Conservation (phyloP, 1,284 basidiomycete species). For the Gymnopus androsaceus region DNA sequence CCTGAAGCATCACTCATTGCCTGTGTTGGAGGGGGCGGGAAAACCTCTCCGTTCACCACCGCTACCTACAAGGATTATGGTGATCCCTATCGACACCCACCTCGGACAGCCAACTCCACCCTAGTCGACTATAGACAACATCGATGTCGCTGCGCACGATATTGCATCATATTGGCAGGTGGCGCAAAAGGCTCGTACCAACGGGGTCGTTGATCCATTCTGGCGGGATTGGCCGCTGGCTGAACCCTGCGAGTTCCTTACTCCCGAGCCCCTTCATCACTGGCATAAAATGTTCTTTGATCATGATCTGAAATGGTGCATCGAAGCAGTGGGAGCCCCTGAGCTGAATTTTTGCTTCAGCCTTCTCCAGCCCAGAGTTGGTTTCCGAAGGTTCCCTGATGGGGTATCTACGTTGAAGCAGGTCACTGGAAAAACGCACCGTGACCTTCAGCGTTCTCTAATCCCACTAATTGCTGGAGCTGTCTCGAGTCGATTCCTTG, state of each 20-base stretch:
- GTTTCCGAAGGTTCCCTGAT: constrained; percentile 26
- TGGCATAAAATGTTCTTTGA: constrained; percentile 34
- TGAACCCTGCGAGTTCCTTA: constrained; percentile 29
- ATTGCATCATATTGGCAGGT: constrained; percentile 21
- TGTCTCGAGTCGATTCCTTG: constrained; percentile 23
- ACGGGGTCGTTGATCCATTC: constrained; percentile 31
- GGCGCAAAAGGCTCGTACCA: constrained; percentile 22
- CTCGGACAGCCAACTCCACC: constrained; percentile 23
- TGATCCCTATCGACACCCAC: constrained; percentile 25
- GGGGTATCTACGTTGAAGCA: constrained; percentile 33
- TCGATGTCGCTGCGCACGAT: constrained; percentile 21
- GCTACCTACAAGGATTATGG: constrained; percentile 28
- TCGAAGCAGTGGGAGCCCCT: constrained; percentile 20
- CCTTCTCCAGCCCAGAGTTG: constrained; percentile 22
- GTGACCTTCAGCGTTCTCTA: constrained; percentile 29
- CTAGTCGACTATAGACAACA: constrained; percentile 17
- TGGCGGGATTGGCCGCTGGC: constrained; percentile 31
- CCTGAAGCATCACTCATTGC: constrained; percentile 29
- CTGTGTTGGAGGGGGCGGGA: constrained; percentile 23
- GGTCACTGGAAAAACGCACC: constrained; percentile 29
- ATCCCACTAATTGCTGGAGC: constrained; percentile 31
- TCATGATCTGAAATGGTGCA: constrained; percentile 31
- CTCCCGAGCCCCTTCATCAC: constrained; percentile 32
- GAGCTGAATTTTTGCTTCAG: constrained; percentile 34
- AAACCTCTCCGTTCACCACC: constrained; percentile 30